Conservation (phyloP, 2,329 filamentous ascomycete species). For the Cryphonectria carpinicola region DNA sequence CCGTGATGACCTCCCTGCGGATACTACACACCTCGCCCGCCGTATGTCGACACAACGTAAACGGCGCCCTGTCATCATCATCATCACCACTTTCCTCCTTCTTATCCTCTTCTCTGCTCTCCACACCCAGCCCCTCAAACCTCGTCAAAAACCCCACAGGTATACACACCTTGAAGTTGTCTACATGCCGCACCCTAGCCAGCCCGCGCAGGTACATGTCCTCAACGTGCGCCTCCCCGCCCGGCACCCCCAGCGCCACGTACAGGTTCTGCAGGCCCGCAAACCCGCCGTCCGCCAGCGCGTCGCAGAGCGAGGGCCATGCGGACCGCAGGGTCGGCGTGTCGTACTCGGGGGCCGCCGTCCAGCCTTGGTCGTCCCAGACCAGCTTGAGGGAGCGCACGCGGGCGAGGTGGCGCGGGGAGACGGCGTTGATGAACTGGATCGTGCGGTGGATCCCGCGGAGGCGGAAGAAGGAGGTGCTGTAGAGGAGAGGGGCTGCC, state of each 20-base stretch:
- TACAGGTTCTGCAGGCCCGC: conserved; percentile 26
- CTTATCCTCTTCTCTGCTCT: too few relatives aligned
- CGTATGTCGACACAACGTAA: conserved; percentile 26
- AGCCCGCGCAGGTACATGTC: conserved; percentile 23
- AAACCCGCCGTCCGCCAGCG: conserved; percentile 21
- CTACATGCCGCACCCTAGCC: conserved; percentile 15
- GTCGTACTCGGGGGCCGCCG: conserved; percentile 21
- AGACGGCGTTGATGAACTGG: conserved; percentile 27
- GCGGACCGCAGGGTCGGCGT: conserved; percentile 24
- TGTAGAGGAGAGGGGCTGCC: conserved; percentile 25
- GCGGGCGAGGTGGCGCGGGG: conserved; percentile 22
- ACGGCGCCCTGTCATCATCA: conserved; percentile 1
- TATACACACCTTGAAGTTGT: conserved; percentile 28
- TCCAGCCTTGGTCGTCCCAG: conserved; percentile 29
- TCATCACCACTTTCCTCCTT: too few relatives aligned
- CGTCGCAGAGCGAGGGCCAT: conserved; percentile 27
- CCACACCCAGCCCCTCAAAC: conserved; percentile 14
- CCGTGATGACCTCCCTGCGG: conserved; percentile 27
- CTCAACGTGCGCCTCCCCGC: conserved; percentile 20
- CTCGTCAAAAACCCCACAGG: conserved; percentile 25
- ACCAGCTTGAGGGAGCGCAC: conserved; percentile 29
- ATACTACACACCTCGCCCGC: conserved; percentile 27
- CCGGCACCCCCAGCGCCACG: conserved; percentile 25
- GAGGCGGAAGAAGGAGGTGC: conserved; percentile 29
- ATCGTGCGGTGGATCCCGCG: conserved; percentile 27